These are phyloP conservation scores for Fusarium falciforme DNA, from an alignment of 2,329 filamentous ascomycete species.

Conservation along the genomic window DNA sequence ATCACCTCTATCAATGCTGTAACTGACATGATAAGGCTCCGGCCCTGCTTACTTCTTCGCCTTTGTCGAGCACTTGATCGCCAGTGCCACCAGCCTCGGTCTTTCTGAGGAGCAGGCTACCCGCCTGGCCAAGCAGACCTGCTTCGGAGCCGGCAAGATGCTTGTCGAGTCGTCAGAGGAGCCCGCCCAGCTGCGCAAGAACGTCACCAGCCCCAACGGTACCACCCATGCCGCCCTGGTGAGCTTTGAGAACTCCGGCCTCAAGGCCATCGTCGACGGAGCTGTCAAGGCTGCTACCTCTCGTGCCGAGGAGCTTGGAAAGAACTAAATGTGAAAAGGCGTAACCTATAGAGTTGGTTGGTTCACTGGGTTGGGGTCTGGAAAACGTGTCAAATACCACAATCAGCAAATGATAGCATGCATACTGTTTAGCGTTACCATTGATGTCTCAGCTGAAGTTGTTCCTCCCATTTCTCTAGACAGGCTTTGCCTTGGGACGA, in stretches of 20 bases:
- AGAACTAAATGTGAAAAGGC: slow-evolving; percentile 35
- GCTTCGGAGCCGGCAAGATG: slow-evolving; percentile 64
- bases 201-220: slow-evolving; percentile 65
- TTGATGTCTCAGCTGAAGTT: not conserved
- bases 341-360: not conserved
- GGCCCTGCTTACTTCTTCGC: slow-evolving; percentile 66
- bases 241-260: slow-evolving; percentile 58
- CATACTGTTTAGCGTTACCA: not conserved
- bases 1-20: accelerated
- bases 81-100: slow-evolving; percentile 57
- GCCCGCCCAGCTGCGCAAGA: slow-evolving; percentile 60
- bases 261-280: slow-evolving; percentile 57
- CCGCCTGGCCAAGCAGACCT: slow-evolving; percentile 62
- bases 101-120: slow-evolving; percentile 61
- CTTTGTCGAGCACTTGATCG: slow-evolving; percentile 62
- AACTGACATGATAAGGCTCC: slow-evolving; percentile 51
- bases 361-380: not conserved
- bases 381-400: not conserved
- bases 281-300: slow-evolving; percentile 59
- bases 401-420: not conserved
- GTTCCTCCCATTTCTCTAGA: not conserved
- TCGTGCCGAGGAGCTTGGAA: slow-evolving; percentile 58
- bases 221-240: slow-evolving; percentile 62
- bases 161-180: slow-evolving; percentile 59
- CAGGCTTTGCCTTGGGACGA: not conserved